A percentile compares a stretch with the other conserved stretches of the same genome.
phyloP scores from a whole-genome alignment of 352 stramenopile genomes.

The Plasmopara viticola region DNA sequence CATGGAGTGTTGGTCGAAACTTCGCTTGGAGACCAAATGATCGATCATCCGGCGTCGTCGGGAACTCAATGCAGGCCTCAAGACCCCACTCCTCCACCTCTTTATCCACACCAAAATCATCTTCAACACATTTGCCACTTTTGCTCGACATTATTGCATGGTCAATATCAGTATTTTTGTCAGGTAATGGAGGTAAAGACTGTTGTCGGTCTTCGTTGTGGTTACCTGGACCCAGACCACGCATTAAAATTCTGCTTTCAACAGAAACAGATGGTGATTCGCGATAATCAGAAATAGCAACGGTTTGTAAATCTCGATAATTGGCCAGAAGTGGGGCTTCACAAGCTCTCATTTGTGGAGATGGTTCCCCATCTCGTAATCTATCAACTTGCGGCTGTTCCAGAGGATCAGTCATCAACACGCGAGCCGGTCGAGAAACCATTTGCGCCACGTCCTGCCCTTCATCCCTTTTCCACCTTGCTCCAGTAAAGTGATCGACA shows the following conservation, averaged over 20 bases:
- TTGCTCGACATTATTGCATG: not conserved
- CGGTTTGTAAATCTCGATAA: slow-evolving; percentile 14
- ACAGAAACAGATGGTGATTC: slow-evolving; percentile 9
- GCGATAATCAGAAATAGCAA: slow-evolving; percentile 7
- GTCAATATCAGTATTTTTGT: not conserved
- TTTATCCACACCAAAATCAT: slow-evolving; percentile 37
- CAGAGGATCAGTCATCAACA: slow-evolving; percentile 6
- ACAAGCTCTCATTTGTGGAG: slow-evolving; percentile 15
- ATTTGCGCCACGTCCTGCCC: slow-evolving; percentile 2
- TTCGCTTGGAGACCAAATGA: slow-evolving; percentile 20
- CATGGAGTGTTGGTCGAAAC: slow-evolving; percentile 29
- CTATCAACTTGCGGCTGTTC: slow-evolving; percentile 25
- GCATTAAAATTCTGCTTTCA: slow-evolving; percentile 18
- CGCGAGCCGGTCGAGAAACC: slow-evolving; percentile 8
- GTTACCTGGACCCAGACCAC: slow-evolving; percentile 13
- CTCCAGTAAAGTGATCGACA: slow-evolving; percentile 4
- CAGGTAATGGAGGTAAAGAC: not conserved
- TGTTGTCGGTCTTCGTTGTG: slow-evolving; percentile 8
- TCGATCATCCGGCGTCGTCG: slow-evolving; percentile 6
- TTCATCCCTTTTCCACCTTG: slow-evolving; percentile 6
- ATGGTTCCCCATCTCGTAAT: slow-evolving; percentile 22
- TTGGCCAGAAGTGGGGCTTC: slow-evolving; percentile 8
- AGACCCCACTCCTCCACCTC: slow-evolving; percentile 40
- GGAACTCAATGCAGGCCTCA: slow-evolving; percentile 1
- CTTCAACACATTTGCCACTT: slow-evolving; percentile 16